Evolutionary conservation across 2,329 filamentous ascomycete species (phyloP).

Genomic region (Cordyceps cicadae): DNA sequence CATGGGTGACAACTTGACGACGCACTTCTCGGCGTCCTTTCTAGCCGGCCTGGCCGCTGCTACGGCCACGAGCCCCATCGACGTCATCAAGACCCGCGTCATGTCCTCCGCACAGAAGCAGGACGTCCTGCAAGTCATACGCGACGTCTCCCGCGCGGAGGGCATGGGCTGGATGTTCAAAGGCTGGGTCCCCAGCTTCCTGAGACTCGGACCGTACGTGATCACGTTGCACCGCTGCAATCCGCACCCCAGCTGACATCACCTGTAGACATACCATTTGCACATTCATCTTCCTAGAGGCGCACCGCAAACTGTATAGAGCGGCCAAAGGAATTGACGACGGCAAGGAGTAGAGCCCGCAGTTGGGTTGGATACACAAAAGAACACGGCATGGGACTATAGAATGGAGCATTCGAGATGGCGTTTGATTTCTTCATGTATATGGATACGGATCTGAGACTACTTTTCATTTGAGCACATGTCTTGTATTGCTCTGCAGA

Average conservation of each 20-base stretch:
- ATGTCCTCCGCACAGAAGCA: constrained; percentile 57
- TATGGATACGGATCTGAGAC: background rate
- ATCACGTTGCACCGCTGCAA: background rate
- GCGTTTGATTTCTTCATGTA: constrained; percentile 19
- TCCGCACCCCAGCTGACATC: background rate
- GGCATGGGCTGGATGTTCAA: constrained; percentile 80
- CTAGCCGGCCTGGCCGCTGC: constrained; percentile 76
- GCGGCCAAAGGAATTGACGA: constrained; percentile 36
- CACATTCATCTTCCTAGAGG: constrained; percentile 79
- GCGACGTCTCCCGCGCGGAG: constrained; percentile 60
- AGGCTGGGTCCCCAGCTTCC: constrained; percentile 75
- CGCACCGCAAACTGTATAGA: constrained; percentile 73
- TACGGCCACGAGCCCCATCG: constrained; percentile 75
- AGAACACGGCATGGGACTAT: constrained; percentile 1
- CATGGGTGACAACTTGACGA: constrained; percentile 61
- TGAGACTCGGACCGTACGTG: constrained; percentile 55
- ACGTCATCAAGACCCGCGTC: constrained; percentile 82
- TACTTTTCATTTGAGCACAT: background rate
- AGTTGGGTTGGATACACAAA: constrained; percentile 18
- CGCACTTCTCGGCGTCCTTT: constrained; percentile 71
- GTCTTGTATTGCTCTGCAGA: background rate
- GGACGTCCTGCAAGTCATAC: constrained; percentile 51
- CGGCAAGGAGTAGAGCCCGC: constrained; percentile 9
- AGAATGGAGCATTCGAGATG: constrained; percentile 12
- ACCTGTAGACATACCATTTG: constrained; percentile 65